phyloP scores from a whole-genome alignment of 2,329 filamentous ascomycete species.

The Sordariomycetes sp. region DNA sequence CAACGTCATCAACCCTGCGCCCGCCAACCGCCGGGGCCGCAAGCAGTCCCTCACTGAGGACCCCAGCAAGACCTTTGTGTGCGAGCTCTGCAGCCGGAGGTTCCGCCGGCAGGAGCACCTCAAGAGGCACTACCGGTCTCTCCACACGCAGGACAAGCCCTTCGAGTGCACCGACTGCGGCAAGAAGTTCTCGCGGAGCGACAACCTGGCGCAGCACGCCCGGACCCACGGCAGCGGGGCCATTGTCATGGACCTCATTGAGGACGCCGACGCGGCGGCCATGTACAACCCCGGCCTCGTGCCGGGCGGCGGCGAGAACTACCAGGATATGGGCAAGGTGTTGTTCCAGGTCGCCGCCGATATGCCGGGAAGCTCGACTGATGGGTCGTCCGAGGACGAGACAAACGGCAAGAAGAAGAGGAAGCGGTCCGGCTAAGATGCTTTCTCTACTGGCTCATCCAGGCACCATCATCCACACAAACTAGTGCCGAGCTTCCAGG shows the following conservation, averaged over 20 bases:
- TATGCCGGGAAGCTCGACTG: conserved; percentile 51
- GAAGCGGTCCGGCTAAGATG: conserved; percentile 57
- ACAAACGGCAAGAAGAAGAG: conserved; percentile 44
- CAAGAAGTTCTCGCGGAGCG: conserved; percentile 97
- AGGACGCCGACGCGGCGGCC: conserved; percentile 52
- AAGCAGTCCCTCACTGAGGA: conserved; percentile 98
- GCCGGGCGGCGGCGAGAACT: conserved; percentile 37
- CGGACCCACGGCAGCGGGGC: conserved; percentile 85
- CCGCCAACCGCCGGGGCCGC: conserved; percentile 80
- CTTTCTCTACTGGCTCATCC: not conserved
- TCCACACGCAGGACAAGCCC: conserved; percentile 97
- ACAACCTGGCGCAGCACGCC: conserved; percentile 93
- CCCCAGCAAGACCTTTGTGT: conserved; percentile 96
- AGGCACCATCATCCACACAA: not conserved
- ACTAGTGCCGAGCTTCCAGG: not conserved
- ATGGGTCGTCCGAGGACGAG: conserved; percentile 40
- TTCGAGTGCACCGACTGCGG: conserved; percentile 96
- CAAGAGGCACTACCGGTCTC: conserved; percentile 95
- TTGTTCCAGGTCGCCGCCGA: conserved; percentile 72
- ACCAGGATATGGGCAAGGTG: conserved; percentile 56
- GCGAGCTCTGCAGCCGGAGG: conserved; percentile 87
- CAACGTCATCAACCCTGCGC: conserved; percentile 31
- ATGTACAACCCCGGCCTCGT: conserved; percentile 28
- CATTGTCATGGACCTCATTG: conserved; percentile 80
- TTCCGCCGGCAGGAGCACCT: conserved; percentile 98